Evolutionary conservation across 345 rosid species (phyloP).

Genomic region (Erysimum cheiranthoides): DNA sequence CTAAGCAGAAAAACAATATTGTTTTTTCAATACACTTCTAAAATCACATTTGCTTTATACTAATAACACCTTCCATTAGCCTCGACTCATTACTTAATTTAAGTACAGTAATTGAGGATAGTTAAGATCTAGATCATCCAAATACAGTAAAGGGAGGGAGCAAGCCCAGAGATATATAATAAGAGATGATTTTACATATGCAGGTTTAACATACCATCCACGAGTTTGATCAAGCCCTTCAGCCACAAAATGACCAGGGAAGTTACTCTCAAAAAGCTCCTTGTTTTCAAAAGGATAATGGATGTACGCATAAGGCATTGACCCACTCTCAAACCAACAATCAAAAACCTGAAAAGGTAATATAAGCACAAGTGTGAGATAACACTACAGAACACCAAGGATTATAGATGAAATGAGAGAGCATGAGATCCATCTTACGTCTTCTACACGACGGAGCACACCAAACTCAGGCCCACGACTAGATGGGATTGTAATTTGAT

Average conservation of each 20-base stretch:
- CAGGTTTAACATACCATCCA: conserved; percentile 78
- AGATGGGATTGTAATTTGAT: conserved; percentile 87
- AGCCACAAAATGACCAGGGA: conserved; percentile 97
- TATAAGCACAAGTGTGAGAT: conserved; percentile 22
- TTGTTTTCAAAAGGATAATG: conserved; percentile 98
- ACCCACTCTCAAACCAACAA: conserved; percentile 99
- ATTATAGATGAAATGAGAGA: conserved; percentile 23
- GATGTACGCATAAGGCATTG: conserved; percentile 99
- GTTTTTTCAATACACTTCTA: conserved; percentile 4
- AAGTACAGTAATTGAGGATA: too few relatives aligned
- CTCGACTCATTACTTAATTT: too few relatives aligned
- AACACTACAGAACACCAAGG: conserved; percentile 8
- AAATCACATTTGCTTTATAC: conserved; percentile 4
- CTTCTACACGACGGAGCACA: conserved; percentile 85
- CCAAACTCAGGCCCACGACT: conserved; percentile 79
- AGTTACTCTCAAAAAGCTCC: conserved; percentile 83
- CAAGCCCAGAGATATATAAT: too few relatives aligned
- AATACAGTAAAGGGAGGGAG: too few relatives aligned
- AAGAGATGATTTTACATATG: too few relatives aligned
- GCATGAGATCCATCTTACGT: conserved; percentile 59
- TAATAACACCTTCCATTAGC: too few relatives aligned
- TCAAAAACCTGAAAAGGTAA: conserved; percentile 75
- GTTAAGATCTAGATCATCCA: too few relatives aligned
- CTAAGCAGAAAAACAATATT: not conserved
- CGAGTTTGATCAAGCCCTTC: conserved; percentile 99